Percentiles rank a stretch among this genome's conserved stretches.
phyloP scores from a whole-genome alignment of 2,329 filamentous ascomycete genomes.

The Zarea fungicola region DNA sequence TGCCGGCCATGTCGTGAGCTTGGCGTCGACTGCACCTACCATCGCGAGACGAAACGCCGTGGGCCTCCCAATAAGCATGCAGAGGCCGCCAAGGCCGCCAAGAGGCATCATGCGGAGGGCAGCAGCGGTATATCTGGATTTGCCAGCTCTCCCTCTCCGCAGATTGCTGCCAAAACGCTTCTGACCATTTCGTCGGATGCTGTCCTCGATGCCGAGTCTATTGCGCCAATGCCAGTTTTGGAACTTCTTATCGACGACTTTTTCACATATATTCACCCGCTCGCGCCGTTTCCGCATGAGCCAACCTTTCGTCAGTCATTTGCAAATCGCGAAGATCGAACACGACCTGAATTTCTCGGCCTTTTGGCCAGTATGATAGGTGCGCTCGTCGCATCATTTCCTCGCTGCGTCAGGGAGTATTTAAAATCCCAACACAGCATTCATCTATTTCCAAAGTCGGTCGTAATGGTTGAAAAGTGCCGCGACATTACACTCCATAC shows the following conservation, averaged over 20 bases:
- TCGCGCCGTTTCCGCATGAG: conserved; percentile 74
- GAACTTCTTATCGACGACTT: conserved; percentile 72
- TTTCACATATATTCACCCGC: conserved; percentile 75
- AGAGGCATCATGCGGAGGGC: conserved; percentile 37
- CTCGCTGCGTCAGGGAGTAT: conserved; percentile 63
- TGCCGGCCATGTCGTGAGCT: conserved; percentile 54
- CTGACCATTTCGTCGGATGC: conserved; percentile 39
- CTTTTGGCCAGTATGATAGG: conserved; percentile 71
- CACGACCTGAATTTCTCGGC: conserved; percentile 62
- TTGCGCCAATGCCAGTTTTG: conserved; percentile 64
- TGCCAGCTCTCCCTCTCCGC: conserved; percentile 35
- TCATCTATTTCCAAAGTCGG: conserved; percentile 61
- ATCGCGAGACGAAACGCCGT: conserved; percentile 52
- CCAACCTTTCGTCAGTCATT: conserved; percentile 70
- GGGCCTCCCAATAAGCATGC: conserved; percentile 56
- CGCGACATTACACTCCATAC: conserved; percentile 64
- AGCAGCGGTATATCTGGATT: conserved; percentile 24
- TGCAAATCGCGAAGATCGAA: conserved; percentile 59
- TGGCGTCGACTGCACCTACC: conserved; percentile 53
- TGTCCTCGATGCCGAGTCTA: conserved; percentile 59
- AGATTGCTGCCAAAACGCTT: conserved; percentile 44
- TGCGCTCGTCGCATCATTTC: conserved; percentile 69
- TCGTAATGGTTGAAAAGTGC: conserved; percentile 66
- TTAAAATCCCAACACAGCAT: conserved; percentile 61
- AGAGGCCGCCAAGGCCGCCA: conserved; percentile 50